These are phyloP conservation scores for Solanum lignicaule DNA, from an alignment of 257 asterid species.

Conservation along the genomic window DNA sequence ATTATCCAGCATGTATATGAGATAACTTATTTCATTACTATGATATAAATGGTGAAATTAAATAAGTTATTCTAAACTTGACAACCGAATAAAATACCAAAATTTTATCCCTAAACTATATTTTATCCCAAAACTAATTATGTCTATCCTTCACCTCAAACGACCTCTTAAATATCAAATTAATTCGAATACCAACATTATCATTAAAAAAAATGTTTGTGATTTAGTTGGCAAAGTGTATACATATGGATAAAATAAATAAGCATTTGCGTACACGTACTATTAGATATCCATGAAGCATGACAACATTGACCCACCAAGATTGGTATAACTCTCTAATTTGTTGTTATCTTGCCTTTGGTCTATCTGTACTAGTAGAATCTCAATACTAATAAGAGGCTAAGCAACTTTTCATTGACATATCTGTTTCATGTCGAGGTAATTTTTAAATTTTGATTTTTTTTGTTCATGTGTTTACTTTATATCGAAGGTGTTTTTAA, in stretches of 20 bases:
- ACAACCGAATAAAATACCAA: no score
- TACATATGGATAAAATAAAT: background rate
- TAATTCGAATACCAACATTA: background rate
- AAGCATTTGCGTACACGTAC: background rate
- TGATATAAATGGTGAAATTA: no score
- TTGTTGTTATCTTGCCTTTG: background rate
- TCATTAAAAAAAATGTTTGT: background rate
- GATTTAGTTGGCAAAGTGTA: background rate
- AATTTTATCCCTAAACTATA: fast-evolving
- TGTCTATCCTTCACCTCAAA: fast-evolving
- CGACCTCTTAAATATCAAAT: background rate
- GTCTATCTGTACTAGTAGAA: background rate
- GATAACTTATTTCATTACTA: no score
- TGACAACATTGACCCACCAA: background rate
- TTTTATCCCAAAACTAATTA: no score
- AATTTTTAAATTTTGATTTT: background rate
- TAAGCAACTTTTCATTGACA: fast-evolving
- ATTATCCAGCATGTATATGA: no score
- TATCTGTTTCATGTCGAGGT: background rate
- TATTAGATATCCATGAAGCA: background rate
- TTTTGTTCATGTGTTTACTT: background rate
- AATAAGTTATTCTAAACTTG: no score
- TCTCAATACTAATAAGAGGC: background rate
- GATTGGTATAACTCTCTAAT: background rate
- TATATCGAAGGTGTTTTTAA: background rate